These are phyloP conservation scores for Polygonum aviculare DNA, from an alignment of 148 eudicot species.

Conservation along the genomic window DNA sequence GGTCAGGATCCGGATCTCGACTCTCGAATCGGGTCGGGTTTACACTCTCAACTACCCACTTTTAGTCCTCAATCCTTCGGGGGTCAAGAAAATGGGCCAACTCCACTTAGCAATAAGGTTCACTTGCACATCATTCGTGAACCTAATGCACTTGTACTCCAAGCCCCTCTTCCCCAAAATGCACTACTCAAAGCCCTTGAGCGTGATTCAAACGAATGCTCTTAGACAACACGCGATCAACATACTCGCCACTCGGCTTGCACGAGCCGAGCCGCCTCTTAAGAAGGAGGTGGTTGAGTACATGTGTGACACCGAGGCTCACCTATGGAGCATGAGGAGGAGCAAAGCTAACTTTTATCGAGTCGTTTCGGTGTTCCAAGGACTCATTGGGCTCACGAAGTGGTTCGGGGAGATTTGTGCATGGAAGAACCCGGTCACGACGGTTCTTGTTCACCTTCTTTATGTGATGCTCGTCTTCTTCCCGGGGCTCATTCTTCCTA, in stretches of 20 bases:
- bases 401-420: constrained; percentile 11
- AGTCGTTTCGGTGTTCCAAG: not conserved
- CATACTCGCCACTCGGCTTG: not conserved
- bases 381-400: not conserved
- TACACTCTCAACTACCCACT: constrained; percentile 13
- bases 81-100: constrained; percentile 14
- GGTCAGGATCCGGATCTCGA: constrained; percentile 10
- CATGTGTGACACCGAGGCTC: constrained; percentile 10
- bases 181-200: constrained; percentile 7
- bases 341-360: constrained; percentile 15
- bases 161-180: constrained; percentile 10
- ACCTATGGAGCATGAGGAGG: constrained; percentile 15
- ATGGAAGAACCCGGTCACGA: constrained; percentile 14
- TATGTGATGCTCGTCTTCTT: not conserved
- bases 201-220: not conserved
- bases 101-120: constrained; percentile 13
- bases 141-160: constrained; percentile 7
- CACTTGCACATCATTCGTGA: constrained; percentile 7
- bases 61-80: constrained; percentile 9
- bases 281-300: constrained; percentile 12
- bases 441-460: not conserved
- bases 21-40: constrained; percentile 14
- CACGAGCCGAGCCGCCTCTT: constrained; percentile 8
- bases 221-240: constrained; percentile 5
- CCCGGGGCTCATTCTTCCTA: constrained; percentile 8